phyloP scores from a whole-genome alignment of 768 basidiomycete genomes.

The Lactarius hengduanensis region DNA sequence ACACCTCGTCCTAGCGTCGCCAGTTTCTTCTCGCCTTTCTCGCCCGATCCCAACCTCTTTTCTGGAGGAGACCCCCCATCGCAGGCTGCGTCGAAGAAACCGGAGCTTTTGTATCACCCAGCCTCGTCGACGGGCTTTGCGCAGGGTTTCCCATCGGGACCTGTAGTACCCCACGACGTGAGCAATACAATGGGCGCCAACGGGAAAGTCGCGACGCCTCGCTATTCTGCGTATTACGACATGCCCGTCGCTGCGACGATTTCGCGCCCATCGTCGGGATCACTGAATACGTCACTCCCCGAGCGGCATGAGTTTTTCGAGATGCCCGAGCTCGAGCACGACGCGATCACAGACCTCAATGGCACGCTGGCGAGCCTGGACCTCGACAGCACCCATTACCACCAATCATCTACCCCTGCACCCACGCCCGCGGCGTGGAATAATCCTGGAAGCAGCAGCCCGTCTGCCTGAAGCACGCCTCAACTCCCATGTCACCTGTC shows the following conservation, averaged over 20 bases:
- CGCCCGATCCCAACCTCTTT: constrained; percentile 63
- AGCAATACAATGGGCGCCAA: constrained; percentile 40
- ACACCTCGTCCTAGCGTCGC: constrained; percentile 23
- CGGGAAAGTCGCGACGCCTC: constrained; percentile 41
- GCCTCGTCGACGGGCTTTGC: constrained; percentile 2
- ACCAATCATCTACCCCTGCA: constrained; percentile 10
- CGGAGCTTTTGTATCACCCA: constrained; percentile 50
- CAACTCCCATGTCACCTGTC: constrained; percentile 13
- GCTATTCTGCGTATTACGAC: constrained; percentile 46
- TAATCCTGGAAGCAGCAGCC: constrained; percentile 16
- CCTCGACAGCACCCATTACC: constrained; percentile 43
- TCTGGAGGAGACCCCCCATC: constrained; percentile 40
- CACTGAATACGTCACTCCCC: constrained; percentile 22
- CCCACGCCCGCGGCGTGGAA: constrained; percentile 17
- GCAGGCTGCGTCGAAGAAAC: constrained; percentile 36
- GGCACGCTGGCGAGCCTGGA: constrained; percentile 75
- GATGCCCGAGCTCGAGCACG: constrained; percentile 39
- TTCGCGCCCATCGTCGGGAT: constrained; percentile 31
- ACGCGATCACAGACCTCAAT: constrained; percentile 66
- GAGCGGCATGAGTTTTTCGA: constrained; percentile 33
- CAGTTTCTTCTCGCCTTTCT: constrained; percentile 67
- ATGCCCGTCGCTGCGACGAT: constrained; percentile 36
- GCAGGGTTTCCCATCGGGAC: constrained; percentile 43
- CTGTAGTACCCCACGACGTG: constrained; percentile 32
- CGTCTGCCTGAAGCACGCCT: constrained; percentile 10